Evolutionary conservation across 75 land plant genomes (phyloP), one percentile per base, ranked within the genome.

Genomic region (Cunninghamia lanceolata): DNA sequence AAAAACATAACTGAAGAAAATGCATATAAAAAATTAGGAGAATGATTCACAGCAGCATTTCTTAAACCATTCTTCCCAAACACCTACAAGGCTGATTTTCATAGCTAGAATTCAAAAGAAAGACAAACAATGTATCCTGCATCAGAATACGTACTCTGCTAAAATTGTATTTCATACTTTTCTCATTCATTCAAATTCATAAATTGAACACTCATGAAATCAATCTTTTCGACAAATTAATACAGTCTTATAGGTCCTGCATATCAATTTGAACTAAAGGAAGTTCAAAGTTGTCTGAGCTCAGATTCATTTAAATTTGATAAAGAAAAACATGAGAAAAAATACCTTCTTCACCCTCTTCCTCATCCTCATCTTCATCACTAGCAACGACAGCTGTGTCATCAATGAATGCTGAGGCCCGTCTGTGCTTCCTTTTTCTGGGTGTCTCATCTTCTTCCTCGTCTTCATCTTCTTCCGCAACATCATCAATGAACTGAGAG

Each of bases 291-390:
- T 0, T 9, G 6, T 63, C 30, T 25, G n/a, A 28, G 68, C 5
- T 25, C 68, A 5, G 1, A 63, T 63, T 28, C 68, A 63, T 63
- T 63, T 28, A 0, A 63, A 63, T 63, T 63, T 25, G n/a, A 21
- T 63, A 63, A 77, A 77, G 8, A 25, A 10, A 39, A 19, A 15
- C 4, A 9, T 3, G 36, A 77, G 14, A 14, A 42, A 34, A 30
- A 25, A 71, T 92, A 97, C 98, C 99, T 88, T 96, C 99, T 84
- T 98, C 99, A 3, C 90, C 97, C 25, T 97, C 97, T 34, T 96
- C 99, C 40, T 96, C 99, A 40, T 97, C 99, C 46, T 93, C 94
- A 1, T 98, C 99, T 25, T 94, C 98, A 73, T 95, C 98, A 66
- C 92, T 91, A 14, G 94, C 99, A 54, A 93, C 98, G 15, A 77